Percentiles rank a stretch among this genome's conserved stretches.
Conservation (phyloP, 2,329 filamentous ascomycete genomes). For the Septoria petroselini region DNA sequence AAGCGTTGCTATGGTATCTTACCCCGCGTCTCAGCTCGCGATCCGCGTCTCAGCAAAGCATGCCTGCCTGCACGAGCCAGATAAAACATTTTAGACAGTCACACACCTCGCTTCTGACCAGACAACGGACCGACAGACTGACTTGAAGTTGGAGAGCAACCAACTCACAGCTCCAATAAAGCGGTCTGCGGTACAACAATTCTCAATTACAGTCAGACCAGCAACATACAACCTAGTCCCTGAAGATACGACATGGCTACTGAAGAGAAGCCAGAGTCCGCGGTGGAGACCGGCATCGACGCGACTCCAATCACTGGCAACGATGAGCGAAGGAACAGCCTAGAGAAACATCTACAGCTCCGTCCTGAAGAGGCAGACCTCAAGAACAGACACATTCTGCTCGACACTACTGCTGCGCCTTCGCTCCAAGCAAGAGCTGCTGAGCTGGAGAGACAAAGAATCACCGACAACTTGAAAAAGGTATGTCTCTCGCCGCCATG, state of each 20-base stretch:
- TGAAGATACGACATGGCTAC: constrained; percentile 14
- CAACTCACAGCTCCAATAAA: no score
- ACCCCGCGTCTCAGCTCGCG: no score
- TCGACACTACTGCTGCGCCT: constrained; percentile 66
- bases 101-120: no score
- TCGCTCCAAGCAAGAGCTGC: constrained; percentile 60
- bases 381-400: constrained; percentile 63
- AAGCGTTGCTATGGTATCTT: no score
- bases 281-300: constrained; percentile 18
- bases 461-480: constrained; percentile 62
- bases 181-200: no score
- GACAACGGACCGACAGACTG: no score
- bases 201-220: neutral
- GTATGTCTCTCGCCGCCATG: constrained; percentile 16
- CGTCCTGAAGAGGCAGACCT: constrained; percentile 58
- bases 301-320: constrained; percentile 18
- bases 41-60: no score
- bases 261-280: constrained; percentile 4
- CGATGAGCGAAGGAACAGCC: constrained; percentile 18
- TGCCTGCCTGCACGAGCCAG: no score
- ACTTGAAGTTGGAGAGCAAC: no score
- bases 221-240: neutral
- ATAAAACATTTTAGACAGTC: no score
- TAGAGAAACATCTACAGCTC: constrained; percentile 41
- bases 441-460: constrained; percentile 63